These are phyloP conservation scores for Casuarina cunninghamiana DNA, from an alignment of 306 rosid species.

Conservation along the genomic window DNA sequence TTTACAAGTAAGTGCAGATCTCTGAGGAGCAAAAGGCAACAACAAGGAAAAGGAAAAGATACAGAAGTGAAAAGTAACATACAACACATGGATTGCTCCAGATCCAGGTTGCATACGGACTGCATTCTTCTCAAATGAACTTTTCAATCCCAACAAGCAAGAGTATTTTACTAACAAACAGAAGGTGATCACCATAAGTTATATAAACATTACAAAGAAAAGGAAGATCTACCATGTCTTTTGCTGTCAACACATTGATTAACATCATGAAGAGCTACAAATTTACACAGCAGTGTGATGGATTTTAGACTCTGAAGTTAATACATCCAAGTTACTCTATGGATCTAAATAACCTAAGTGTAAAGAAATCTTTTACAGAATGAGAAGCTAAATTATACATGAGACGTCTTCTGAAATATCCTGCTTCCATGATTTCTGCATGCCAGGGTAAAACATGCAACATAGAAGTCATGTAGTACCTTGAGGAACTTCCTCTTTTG, in stretches of 20 bases:
- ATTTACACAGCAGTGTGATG: not conserved
- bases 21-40: not conserved
- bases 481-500: not conserved
- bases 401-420: not conserved
- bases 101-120: slow-evolving; percentile 39
- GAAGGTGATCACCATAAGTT: not conserved
- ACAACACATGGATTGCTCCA: slow-evolving; percentile 36
- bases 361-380: not conserved
- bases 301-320: not conserved
- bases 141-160: slow-evolving; percentile 36
- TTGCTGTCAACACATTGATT: not conserved
- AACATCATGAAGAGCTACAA: not conserved
- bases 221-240: not conserved
- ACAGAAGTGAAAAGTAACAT: slow-evolving; percentile 1
- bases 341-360: not conserved
- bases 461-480: not conserved
- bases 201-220: not conserved
- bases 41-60: not conserved
- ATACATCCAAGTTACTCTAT: not conserved
- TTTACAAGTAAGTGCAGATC: not conserved
- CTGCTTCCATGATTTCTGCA: not conserved
- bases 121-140: slow-evolving; percentile 36
- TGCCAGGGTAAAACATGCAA: not conserved
- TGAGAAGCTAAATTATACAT: not conserved
- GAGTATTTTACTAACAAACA: slow-evolving; percentile 36